These are phyloP conservation scores for Peronospora destructor DNA, from an alignment of 352 stramenopile genomes.

Conservation along the genomic window DNA sequence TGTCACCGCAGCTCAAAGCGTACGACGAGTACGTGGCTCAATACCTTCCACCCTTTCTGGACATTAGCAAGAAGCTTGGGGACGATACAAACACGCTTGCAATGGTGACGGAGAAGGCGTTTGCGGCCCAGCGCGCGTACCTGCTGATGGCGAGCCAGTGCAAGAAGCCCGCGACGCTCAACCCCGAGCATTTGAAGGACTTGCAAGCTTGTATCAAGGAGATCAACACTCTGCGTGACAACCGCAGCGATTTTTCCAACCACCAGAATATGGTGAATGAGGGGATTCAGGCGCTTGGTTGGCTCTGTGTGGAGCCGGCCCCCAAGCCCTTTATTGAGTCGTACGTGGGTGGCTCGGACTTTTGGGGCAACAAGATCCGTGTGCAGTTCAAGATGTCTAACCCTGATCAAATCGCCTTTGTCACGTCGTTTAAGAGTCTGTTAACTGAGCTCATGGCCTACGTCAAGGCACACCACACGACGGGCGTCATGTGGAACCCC, in stretches of 20 bases:
- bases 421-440: conserved; percentile 90
- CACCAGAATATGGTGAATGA: conserved; percentile 88
- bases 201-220: conserved; percentile 75
- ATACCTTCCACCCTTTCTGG: conserved; percentile 80
- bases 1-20: conserved; percentile 69
- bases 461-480: conserved; percentile 93
- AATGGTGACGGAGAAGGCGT: conserved; percentile 83
- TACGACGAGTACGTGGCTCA: conserved; percentile 88
- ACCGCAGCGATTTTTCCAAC: conserved; percentile 76
- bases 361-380: conserved; percentile 97
- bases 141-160: conserved; percentile 89
- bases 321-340: conserved; percentile 94
- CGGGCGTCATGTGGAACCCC: conserved; percentile 92
- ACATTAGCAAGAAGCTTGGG: conserved; percentile 68
- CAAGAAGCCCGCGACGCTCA: conserved; percentile 86
- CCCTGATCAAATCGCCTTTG: conserved; percentile 89
- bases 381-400: conserved; percentile 93
- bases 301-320: conserved; percentile 73
- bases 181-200: conserved; percentile 63
- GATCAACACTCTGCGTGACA: conserved; percentile 71
- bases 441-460: conserved; percentile 89
- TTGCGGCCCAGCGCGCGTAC: conserved; percentile 86
- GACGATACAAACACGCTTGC: conserved; percentile 77
- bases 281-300: conserved; percentile 76
- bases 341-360: conserved; percentile 91